A percentile compares a stretch with the other conserved stretches of the same genome.
These are phyloP conservation scores for Dothideomycetes sp. DNA, from an alignment of 2,329 filamentous ascomycete species.

Conservation along the genomic window DNA sequence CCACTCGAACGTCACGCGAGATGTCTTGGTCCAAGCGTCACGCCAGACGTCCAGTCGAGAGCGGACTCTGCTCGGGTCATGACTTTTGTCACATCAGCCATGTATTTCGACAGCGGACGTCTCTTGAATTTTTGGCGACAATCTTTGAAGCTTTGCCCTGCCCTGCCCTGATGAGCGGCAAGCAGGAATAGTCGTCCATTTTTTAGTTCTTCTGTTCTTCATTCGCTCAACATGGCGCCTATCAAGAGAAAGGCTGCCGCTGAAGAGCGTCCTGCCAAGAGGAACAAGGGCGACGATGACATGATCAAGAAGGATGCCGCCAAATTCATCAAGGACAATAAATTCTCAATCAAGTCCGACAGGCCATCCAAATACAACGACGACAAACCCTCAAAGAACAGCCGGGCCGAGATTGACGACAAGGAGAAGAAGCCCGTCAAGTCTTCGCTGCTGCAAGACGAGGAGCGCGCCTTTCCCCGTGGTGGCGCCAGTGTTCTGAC, in stretches of 20 bases:
- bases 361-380: constrained; percentile 8
- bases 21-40: too few species aligned
- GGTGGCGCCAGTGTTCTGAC: constrained; percentile 86
- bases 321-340: too few species aligned
- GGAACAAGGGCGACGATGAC: constrained; percentile 17
- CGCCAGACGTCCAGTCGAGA: too few species aligned
- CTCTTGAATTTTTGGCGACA: constrained; percentile 4
- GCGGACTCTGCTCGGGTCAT: neutral
- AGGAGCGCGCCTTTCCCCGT: constrained; percentile 84
- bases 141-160: neutral
- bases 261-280: constrained; percentile 24
- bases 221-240: constrained; percentile 26
- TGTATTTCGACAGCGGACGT: neutral
- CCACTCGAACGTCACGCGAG: too few species aligned
- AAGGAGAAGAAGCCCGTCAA: constrained; percentile 17
- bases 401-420: constrained; percentile 10
- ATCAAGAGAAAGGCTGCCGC: constrained; percentile 35
- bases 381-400: constrained; percentile 8
- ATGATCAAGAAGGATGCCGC: constrained; percentile 12
- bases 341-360: neutral
- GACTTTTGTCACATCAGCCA: neutral
- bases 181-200: neutral
- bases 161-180: too few species aligned
- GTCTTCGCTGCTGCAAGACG: constrained; percentile 50
- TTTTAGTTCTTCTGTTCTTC: too few species aligned